A percentile compares a stretch with the other conserved stretches of the same genome.
Conservation (phyloP, 2,329 filamentous ascomycete species). For the Xylaria multiplex region DNA sequence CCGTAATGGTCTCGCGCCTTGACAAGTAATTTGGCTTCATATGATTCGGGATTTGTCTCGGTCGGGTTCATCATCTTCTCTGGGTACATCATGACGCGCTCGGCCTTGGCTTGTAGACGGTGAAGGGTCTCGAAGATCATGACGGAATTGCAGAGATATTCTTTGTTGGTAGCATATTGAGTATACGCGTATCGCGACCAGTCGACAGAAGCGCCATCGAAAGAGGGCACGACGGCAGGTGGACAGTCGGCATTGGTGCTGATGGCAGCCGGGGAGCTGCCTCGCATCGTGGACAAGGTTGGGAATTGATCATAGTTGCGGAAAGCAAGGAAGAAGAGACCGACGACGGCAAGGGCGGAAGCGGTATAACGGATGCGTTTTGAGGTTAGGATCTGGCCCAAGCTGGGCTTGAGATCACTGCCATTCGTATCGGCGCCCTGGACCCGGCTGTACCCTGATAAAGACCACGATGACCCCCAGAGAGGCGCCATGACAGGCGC, state of each 20-base stretch:
- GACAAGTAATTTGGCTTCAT: slow-evolving; percentile 51
- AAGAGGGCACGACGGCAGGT: slow-evolving; percentile 39
- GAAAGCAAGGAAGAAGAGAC: slow-evolving; percentile 46
- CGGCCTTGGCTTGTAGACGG: slow-evolving; percentile 55
- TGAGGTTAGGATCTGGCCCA: slow-evolving; percentile 52
- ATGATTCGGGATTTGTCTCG: slow-evolving; percentile 43
- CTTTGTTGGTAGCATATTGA: slow-evolving; percentile 60
- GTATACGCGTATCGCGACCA: slow-evolving; percentile 60
- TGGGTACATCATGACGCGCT: slow-evolving; percentile 60
- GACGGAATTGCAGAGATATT: slow-evolving; percentile 61
- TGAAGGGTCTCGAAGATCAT: slow-evolving; percentile 61
- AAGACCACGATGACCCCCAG: slow-evolving; percentile 46
- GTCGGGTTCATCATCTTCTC: slow-evolving; percentile 50
- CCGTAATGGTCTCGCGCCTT: slow-evolving; percentile 57
- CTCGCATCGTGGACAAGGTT: slow-evolving; percentile 43
- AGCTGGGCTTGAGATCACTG: slow-evolving; percentile 47
- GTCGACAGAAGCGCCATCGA: slow-evolving; percentile 48
- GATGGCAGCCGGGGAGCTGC: slow-evolving; percentile 28
- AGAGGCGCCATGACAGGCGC: slow-evolving; percentile 46
- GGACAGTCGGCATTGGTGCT: slow-evolving; percentile 40
- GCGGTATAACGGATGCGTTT: slow-evolving; percentile 48
- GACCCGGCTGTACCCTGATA: slow-evolving; percentile 43
- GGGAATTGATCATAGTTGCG: slow-evolving; percentile 48
- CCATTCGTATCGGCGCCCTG: slow-evolving; percentile 40
- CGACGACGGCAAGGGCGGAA: slow-evolving; percentile 41